phyloP scores from a whole-genome alignment of 345 rosid genomes.

The Camelina neglecta region DNA sequence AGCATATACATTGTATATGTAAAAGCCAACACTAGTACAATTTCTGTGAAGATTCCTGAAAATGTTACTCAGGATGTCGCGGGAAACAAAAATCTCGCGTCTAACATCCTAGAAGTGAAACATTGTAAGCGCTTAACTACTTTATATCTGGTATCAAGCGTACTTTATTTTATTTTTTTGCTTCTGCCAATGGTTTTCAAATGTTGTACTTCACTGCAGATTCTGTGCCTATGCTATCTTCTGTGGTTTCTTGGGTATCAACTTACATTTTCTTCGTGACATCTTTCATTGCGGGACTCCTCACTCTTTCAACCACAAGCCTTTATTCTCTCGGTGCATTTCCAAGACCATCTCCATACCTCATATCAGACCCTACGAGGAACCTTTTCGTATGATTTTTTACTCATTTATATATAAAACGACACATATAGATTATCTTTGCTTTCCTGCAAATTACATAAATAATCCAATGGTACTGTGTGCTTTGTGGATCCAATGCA shows the following conservation, averaged over 20 bases:
- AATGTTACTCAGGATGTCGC: conserved; percentile 85
- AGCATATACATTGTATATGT: conserved; percentile 68
- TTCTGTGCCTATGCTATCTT: conserved; percentile 65
- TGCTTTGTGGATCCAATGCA: conserved; percentile 41
- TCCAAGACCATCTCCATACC: conserved; percentile 57
- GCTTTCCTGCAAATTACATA: background rate
- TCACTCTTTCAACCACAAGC: conserved; percentile 79
- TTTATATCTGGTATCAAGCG: background rate
- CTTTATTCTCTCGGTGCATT: conserved; percentile 76
- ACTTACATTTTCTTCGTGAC: conserved; percentile 63
- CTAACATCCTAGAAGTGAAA: conserved; percentile 73
- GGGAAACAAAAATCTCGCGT: conserved; percentile 78
- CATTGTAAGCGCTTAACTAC: conserved; percentile 61
- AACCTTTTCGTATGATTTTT: conserved; percentile 69
- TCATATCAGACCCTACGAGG: conserved; percentile 72
- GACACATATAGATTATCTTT: background rate
- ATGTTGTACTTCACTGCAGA: conserved; percentile 52
- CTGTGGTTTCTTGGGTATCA: conserved; percentile 52
- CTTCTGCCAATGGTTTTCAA: conserved; percentile 24
- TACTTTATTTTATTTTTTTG: background rate
- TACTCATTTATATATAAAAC: background rate
- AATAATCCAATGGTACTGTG: background rate
- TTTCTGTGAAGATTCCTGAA: conserved; percentile 70
- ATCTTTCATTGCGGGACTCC: conserved; percentile 67
- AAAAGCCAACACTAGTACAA: conserved; percentile 52